Evolutionary conservation across 169 alveolate species (phyloP).

Genomic region (Neospora caninum): DNA sequence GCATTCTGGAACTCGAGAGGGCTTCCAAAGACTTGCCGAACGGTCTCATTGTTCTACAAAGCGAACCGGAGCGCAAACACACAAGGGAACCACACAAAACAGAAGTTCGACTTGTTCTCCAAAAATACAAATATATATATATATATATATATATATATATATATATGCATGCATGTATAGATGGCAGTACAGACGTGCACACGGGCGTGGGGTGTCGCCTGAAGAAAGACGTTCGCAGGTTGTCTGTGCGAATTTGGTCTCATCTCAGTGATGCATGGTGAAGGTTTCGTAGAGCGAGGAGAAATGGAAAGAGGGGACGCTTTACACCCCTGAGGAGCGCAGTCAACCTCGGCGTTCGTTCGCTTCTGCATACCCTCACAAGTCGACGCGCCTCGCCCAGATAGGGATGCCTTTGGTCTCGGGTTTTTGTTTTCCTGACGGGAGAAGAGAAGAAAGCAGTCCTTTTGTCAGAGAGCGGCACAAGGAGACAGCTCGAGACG

Average conservation of each 20-base stretch:
- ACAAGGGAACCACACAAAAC: background rate
- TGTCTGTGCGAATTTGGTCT: no score
- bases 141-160: background rate
- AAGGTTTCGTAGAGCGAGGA: no score
- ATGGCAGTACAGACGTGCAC: no score
- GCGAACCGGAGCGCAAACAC: background rate
- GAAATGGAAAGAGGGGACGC: no score
- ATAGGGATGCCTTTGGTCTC: background rate
- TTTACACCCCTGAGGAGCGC: no score
- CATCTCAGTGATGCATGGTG: no score
- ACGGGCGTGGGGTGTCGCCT: no score
- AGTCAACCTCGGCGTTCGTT: background rate
- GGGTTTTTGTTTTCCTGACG: background rate
- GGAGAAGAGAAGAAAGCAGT: background rate
- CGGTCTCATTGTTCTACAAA: background rate
- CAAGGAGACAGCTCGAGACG: no score
- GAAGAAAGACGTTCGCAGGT: no score
- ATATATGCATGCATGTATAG: no score
- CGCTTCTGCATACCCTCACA: background rate
- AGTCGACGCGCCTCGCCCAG: slow-evolving; percentile 10
- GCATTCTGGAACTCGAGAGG: background rate
- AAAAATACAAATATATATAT: background rate
- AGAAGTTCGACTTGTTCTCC: no score
- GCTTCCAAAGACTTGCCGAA: background rate
- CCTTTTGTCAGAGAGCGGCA: background rate